These are phyloP conservation scores for Quercus phellos DNA, from an alignment of 331 rosid species.

Conservation along the genomic window DNA sequence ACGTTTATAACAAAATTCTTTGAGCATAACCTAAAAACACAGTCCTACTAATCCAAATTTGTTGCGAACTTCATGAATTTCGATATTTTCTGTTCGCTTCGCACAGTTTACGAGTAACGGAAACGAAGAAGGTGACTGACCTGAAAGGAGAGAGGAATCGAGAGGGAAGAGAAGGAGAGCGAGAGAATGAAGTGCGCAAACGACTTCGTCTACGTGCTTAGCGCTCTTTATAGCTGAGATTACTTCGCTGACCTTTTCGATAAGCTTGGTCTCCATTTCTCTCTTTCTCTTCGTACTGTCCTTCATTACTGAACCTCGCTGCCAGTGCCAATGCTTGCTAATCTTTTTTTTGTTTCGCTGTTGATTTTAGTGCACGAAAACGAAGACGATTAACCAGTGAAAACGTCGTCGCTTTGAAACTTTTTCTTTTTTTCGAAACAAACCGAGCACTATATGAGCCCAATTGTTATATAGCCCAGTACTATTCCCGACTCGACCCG, in stretches of 20 bases:
- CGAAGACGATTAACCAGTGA: too few species aligned
- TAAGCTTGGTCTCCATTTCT: slow-evolving; percentile 40
- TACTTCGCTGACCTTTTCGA: slow-evolving; percentile 54
- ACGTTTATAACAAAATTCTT: too few species aligned
- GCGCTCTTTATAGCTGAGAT: slow-evolving; percentile 50
- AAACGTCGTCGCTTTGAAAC: too few species aligned
- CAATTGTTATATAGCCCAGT: too few species aligned
- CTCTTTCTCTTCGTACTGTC: slow-evolving; percentile 31
- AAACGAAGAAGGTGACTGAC: slow-evolving; percentile 22
- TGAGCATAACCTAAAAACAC: not conserved
- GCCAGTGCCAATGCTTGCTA: too few species aligned
- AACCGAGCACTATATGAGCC: too few species aligned
- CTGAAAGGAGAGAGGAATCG: slow-evolving; percentile 60
- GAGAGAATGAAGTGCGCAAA: slow-evolving; percentile 65
- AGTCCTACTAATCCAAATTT: not conserved
- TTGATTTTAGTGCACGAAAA: too few species aligned
- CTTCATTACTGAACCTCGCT: not conserved
- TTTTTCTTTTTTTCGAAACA: too few species aligned
- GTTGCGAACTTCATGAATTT: not conserved
- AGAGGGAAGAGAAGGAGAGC: slow-evolving; percentile 65
- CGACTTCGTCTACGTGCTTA: slow-evolving; percentile 71
- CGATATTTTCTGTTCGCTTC: not conserved
- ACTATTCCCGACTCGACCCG: too few species aligned
- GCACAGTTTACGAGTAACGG: too few species aligned
- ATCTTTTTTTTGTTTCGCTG: too few species aligned